A percentile compares a stretch with the other conserved stretches of the same genome.
phyloP scores from a whole-genome alignment of 768 basidiomycete species.

The Leccinum subgranulosum region DNA sequence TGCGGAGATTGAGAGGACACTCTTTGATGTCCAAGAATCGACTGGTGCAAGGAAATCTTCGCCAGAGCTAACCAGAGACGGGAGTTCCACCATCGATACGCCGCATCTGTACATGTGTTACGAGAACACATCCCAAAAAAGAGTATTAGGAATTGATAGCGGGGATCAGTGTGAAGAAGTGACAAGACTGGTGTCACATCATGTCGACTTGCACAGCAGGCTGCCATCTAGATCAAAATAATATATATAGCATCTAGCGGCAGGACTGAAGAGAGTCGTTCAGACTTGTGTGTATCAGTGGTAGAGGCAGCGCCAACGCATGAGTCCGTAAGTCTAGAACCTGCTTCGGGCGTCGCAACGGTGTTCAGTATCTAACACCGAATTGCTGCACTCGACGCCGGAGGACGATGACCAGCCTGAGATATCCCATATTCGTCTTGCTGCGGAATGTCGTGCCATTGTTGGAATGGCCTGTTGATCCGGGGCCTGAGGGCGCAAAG shows the following conservation, averaged over 20 bases:
- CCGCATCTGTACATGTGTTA: neutral
- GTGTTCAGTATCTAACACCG: neutral
- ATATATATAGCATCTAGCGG: neutral
- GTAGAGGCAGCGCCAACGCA: neutral
- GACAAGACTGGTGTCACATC: neutral
- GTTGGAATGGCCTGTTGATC: neutral
- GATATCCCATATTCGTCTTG: neutral
- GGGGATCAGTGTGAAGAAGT: neutral
- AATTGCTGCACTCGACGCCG: neutral
- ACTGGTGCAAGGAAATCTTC: too few relatives aligned
- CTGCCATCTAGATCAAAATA: neutral
- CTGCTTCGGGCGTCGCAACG: neutral
- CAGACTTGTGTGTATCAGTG: neutral
- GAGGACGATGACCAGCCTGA: neutral
- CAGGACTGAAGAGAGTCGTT: neutral
- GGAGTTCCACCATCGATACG: neutral
- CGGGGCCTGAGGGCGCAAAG: neutral
- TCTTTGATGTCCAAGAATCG: too few relatives aligned
- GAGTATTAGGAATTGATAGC: neutral
- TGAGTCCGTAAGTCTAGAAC: neutral
- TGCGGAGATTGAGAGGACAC: neutral
- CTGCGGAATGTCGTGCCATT: neutral
- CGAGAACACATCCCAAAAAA: neutral
- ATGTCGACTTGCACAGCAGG: neutral
- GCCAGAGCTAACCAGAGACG: too few relatives aligned